These are phyloP conservation scores for Silene latifolia DNA, from an alignment of 148 eudicot genomes.

Conservation along the genomic window DNA sequence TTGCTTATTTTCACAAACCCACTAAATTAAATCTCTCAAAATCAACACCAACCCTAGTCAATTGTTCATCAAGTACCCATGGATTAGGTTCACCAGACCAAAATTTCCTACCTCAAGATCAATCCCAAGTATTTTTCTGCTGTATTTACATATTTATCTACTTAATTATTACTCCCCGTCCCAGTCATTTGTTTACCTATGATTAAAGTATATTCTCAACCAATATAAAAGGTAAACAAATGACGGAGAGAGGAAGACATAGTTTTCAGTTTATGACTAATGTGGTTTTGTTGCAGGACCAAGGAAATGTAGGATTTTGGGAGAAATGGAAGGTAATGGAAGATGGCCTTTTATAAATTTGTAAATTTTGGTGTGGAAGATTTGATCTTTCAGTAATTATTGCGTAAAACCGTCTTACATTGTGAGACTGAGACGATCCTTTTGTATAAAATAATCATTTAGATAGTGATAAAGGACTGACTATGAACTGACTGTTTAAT, in stretches of 20 bases:
- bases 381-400: not conserved
- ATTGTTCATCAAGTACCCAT: conserved; percentile 22
- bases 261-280: not conserved
- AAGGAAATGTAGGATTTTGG: conserved; percentile 32
- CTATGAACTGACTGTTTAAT: no score
- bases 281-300: conserved; percentile 16
- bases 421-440: no score
- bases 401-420: no score
- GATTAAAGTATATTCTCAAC: no score
- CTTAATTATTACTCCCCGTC: no score
- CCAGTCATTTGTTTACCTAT: no score
- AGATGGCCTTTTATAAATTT: not conserved
- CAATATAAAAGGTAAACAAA: no score
- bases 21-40: not conserved
- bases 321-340: conserved; percentile 46
- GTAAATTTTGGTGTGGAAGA: conserved; percentile 13
- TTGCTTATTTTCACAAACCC: conserved; percentile 9
- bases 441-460: no score
- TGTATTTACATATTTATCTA: not conserved
- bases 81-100: conserved; percentile 18
- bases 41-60: conserved; percentile 4
- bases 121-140: conserved; percentile 15
- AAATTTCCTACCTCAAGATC: conserved; percentile 17
- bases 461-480: no score
- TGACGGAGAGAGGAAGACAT: no score